phyloP scores from a whole-genome alignment of 805 yeast species.

The Wickerhamiella cacticola region DNA sequence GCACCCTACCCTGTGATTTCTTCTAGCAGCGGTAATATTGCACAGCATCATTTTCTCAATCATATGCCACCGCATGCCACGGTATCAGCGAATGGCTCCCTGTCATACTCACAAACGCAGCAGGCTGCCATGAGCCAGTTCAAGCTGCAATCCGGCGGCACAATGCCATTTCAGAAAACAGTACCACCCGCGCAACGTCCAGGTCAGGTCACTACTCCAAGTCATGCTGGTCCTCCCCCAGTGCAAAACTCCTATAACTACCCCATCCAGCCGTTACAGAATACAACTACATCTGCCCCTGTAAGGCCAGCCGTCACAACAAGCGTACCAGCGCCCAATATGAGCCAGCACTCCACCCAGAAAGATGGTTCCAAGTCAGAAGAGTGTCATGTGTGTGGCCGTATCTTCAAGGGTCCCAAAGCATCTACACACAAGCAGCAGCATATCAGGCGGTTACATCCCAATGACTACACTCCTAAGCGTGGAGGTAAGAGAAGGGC shows the following conservation, averaged over 20 bases:
- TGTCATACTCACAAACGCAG: constrained; percentile 21
- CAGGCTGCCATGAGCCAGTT: constrained; percentile 21
- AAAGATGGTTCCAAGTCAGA: constrained; percentile 24
- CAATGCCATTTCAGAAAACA: constrained; percentile 5
- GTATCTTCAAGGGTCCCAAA: constrained; percentile 37
- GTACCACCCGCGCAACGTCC: constrained; percentile 10
- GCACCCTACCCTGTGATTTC: constrained; percentile 15
- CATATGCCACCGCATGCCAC: constrained; percentile 23
- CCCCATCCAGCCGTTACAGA: constrained; percentile 7
- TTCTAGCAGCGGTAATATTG: not conserved
- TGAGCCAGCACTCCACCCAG: constrained; percentile 11
- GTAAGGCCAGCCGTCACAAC: not conserved
- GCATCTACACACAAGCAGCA: constrained; percentile 39
- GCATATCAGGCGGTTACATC: constrained; percentile 37
- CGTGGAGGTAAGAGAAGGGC: constrained; percentile 34
- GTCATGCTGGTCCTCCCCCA: constrained; percentile 8
- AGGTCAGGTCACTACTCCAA: constrained; percentile 9
- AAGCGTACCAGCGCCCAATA: not conserved
- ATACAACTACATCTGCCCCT: not conserved
- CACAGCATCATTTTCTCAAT: constrained; percentile 20
- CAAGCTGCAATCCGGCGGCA: constrained; percentile 12
- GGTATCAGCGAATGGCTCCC: constrained; percentile 17
- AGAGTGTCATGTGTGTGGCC: constrained; percentile 34
- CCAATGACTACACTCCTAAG: constrained; percentile 36
- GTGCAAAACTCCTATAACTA: constrained; percentile 11